Evolutionary conservation across 352 stramenopile species (phyloP).

Genomic region (Globisporangium yorkense): DNA sequence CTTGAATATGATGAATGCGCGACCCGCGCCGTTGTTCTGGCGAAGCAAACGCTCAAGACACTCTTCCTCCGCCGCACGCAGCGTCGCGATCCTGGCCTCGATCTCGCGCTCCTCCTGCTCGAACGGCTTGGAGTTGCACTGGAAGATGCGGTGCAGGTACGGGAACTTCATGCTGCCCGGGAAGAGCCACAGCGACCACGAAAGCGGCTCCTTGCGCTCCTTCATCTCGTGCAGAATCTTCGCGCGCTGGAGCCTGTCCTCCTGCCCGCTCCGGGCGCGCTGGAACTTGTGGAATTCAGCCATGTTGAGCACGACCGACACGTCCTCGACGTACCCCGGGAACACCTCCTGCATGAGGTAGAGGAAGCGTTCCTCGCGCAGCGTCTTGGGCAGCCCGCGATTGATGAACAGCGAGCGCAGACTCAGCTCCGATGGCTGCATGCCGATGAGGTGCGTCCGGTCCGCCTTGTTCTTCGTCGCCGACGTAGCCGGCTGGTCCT

Average conservation of each 20-base stretch:
- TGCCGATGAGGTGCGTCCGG: conserved; percentile 63
- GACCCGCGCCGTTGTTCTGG: conserved; percentile 65
- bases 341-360: conserved; percentile 80
- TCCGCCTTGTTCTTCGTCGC: conserved; percentile 6
- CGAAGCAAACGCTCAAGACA: conserved; percentile 53
- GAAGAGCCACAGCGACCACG: conserved; percentile 62
- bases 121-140: conserved; percentile 34
- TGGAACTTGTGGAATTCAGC: conserved; percentile 65
- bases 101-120: conserved; percentile 32
- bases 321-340: conserved; percentile 72
- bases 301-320: conserved; percentile 79
- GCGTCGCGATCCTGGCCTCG: conserved; percentile 39
- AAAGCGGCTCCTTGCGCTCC: conserved; percentile 30
- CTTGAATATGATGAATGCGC: conserved; percentile 82
- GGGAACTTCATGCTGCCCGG: conserved; percentile 70
- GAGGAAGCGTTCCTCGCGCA: conserved; percentile 70
- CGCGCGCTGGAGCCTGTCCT: conserved; percentile 52
- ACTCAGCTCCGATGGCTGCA: conserved; percentile 73
- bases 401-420: conserved; percentile 77
- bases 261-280: conserved; percentile 34
- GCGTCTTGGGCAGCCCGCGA: conserved; percentile 61
- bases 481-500: conserved; percentile 12
- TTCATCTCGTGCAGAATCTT: conserved; percentile 43
- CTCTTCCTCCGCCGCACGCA: conserved; percentile 47
- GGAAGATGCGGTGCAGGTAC: conserved; percentile 48